Evolutionary conservation across 148 eudicot genomes (phyloP), one percentile per base, ranked within the genome.

Genomic region (Nepenthes mirabilis): DNA sequence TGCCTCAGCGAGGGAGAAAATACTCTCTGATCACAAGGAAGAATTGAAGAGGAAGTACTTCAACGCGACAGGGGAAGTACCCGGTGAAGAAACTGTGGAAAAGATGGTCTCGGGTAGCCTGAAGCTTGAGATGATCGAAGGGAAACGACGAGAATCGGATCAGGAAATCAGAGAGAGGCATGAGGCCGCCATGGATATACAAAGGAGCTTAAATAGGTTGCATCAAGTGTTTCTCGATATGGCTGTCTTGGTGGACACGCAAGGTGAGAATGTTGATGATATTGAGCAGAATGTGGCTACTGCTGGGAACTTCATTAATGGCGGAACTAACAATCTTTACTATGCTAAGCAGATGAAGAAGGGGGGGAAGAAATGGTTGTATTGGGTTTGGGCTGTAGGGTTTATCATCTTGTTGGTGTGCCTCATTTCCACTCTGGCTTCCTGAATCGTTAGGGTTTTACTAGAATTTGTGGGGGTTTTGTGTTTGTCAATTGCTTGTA

Each of bases 191-290:
- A 70, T 65, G 70, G 91, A 80, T 59, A 80, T 90, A 35, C 82
- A 87, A 72, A 84, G 73, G 56, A 90, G 97, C 57, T 70, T 90
- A 79, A 78, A 70, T 57, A 82, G 76, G 66, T 62, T 90, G 50
- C 97, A 84, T 62, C 95, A 87, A 63, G 83, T 90, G 36, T 90
- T 90, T 65, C 87, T 87, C 35, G 95, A 90, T 57, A 87, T 90
- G 97, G 91, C 91, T 32, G 83, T 90, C 51, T 52, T 90, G 77
- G 82, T 90, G 6, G 89, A 85, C 60, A 63, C 77, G 33, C 96
- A 88, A 65, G 82, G 82, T 11, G 82, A 77, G 54, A 68, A 82
- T 67, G 75, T 85, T n/a, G 80, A 88, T 65, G 86, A 85, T 50
- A 90, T 90, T 11, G 91, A 87, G 75, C 73, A 80, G 35, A 90